Conservation (phyloP, 371 early-diverging fungal genomes). For the Dinochytrium kinnereticum region DNA sequence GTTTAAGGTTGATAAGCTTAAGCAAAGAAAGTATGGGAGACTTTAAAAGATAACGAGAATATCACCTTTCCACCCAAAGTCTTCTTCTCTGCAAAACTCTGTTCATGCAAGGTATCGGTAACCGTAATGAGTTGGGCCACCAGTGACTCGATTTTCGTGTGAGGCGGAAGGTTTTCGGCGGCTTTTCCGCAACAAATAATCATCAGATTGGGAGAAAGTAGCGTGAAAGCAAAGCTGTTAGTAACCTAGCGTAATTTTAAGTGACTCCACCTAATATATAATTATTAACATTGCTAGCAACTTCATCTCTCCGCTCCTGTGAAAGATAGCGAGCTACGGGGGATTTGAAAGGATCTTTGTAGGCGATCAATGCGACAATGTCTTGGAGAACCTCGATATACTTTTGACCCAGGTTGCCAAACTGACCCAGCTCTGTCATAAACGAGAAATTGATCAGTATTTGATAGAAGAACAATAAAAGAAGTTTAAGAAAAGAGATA, state of each 20-base stretch:
- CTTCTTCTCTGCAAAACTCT: conserved; percentile 28
- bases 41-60: too few relatives aligned
- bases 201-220: too few relatives aligned
- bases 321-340: conserved; percentile 50
- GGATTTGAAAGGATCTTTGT: conserved; percentile 50
- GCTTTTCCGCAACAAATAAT: conserved; percentile 22
- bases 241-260: too few relatives aligned
- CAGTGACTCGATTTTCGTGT: conserved; percentile 39
- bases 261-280: conserved; percentile 51
- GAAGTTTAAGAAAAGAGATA: too few relatives aligned
- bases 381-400: conserved; percentile 43
- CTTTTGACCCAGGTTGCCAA: conserved; percentile 31
- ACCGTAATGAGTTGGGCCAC: conserved; percentile 46
- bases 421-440: conserved; percentile 43
- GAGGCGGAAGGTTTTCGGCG: conserved; percentile 29
- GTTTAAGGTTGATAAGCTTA: too few relatives aligned
- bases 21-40: too few relatives aligned
- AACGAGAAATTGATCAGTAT: too few relatives aligned
- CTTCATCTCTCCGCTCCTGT: conserved; percentile 43
- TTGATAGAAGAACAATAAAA: too few relatives aligned
- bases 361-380: conserved; percentile 52
- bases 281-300: conserved; percentile 48
- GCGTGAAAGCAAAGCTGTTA: too few relatives aligned
- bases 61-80: background rate
- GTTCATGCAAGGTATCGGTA: conserved; percentile 27